A percentile compares a stretch with the other conserved stretches of the same genome.
Conservation (phyloP, 1,284 basidiomycete genomes). For the Ganoderma resinaceum region DNA sequence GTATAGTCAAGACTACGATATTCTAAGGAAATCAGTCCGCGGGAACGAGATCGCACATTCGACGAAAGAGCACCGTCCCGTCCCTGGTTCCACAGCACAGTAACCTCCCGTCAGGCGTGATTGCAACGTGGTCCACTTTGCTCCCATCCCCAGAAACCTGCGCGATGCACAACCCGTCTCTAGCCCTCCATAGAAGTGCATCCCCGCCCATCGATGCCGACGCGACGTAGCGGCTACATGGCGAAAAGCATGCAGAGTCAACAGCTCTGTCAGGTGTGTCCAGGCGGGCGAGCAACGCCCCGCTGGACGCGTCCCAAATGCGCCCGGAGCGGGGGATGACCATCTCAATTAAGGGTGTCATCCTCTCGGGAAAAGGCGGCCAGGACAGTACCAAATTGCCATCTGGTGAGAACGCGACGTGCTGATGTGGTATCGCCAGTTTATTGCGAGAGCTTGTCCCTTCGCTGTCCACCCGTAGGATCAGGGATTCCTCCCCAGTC, state of each 20-base stretch:
- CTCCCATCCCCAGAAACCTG: background rate
- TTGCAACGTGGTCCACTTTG: background rate
- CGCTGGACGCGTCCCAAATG: background rate
- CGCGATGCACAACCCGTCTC: background rate
- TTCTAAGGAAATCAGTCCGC: background rate
- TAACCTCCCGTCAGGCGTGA: background rate
- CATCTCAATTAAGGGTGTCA: too few species aligned
- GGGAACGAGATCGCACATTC: background rate
- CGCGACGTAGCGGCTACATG: background rate
- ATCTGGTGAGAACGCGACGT: background rate
- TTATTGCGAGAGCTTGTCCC: too few species aligned
- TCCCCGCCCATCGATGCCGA: background rate
- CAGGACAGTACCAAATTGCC: background rate
- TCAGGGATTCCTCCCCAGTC: background rate
- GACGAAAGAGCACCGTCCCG: background rate
- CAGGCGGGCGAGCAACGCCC: background rate
- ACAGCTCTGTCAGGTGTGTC: background rate
- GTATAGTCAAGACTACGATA: too few species aligned
- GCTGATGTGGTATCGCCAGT: background rate
- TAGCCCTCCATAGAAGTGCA: background rate
- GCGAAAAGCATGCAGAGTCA: background rate
- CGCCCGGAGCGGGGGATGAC: too few species aligned
- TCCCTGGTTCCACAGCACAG: background rate
- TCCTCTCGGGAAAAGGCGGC: too few species aligned
- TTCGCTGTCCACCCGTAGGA: background rate